These are phyloP conservation scores for Dioscorea alata DNA, from an alignment of 106 monocot species.

Conservation along the genomic window DNA sequence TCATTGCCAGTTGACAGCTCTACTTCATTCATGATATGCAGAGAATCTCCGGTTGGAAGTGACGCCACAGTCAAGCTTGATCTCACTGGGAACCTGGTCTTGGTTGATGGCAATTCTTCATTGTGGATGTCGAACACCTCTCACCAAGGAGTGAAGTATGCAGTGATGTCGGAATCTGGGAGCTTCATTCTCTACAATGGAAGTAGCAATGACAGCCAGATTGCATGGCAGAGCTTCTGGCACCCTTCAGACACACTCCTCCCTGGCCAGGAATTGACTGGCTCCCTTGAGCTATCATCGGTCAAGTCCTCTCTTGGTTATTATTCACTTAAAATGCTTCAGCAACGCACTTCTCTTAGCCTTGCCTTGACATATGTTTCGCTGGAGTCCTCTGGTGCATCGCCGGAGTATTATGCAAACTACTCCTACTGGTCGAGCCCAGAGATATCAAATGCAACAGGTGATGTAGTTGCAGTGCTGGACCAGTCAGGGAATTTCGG, in stretches of 20 bases:
- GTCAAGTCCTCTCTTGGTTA: conserved; percentile 13
- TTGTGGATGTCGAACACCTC: conserved; percentile 30
- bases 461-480: conserved; percentile 23
- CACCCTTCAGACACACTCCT: conserved; percentile 41
- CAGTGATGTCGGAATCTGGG: conserved; percentile 25
- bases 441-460: conserved; percentile 38
- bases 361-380: conserved; percentile 22
- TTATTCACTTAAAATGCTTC: conserved; percentile 47
- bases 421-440: conserved; percentile 49
- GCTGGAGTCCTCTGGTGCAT: neutral
- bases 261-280: conserved; percentile 23
- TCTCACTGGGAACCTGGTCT: conserved; percentile 12
- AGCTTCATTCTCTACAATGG: conserved; percentile 25
- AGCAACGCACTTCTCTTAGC: conserved; percentile 38
- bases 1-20: too few species aligned
- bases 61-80: conserved; percentile 23
- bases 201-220: neutral
- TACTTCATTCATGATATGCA: neutral
- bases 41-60: conserved; percentile 23
- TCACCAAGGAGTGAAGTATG: conserved; percentile 4
- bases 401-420: conserved; percentile 9
- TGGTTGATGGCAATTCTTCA: conserved; percentile 8
- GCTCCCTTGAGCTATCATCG: conserved; percentile 28
- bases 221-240: conserved; percentile 37
- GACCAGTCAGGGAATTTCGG: conserved; percentile 28